These are phyloP conservation scores for Candida yuanshanica DNA, from an alignment of 805 yeast genomes.

Conservation along the genomic window DNA sequence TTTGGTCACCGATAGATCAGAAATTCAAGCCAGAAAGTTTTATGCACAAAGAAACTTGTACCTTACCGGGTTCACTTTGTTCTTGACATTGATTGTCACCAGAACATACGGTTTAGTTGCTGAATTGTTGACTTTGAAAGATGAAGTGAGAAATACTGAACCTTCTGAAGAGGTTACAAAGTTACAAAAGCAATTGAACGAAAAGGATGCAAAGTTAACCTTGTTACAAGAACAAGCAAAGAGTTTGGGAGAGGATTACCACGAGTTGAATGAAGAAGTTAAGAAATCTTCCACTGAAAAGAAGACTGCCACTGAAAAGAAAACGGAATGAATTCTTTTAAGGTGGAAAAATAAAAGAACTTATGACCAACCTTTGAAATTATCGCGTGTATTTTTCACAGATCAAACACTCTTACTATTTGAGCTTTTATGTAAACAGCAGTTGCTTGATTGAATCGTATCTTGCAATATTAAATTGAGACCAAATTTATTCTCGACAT, in stretches of 20 bases:
- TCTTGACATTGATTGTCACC: constrained; percentile 76
- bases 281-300: constrained; percentile 7
- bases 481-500: too few species aligned
- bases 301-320: constrained; percentile 12
- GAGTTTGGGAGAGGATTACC: constrained; percentile 60
- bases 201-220: constrained; percentile 59
- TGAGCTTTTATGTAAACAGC: too few species aligned
- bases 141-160: constrained; percentile 40
- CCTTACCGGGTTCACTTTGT: constrained; percentile 90
- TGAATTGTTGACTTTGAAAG: constrained; percentile 64
- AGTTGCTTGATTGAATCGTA: too few species aligned
- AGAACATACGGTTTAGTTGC: constrained; percentile 79
- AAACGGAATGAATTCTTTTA: constrained; percentile 4
- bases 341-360: too few species aligned
- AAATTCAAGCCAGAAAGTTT: constrained; percentile 84
- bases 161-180: constrained; percentile 15
- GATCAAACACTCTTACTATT: too few species aligned
- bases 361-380: too few species aligned
- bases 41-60: constrained; percentile 96
- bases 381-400: too few species aligned
- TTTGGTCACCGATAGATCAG: constrained; percentile 57
- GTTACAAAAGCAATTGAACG: constrained; percentile 21
- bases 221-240: constrained; percentile 69
- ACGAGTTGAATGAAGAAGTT: constrained; percentile 26
- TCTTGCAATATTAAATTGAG: too few species aligned